A percentile compares a stretch with the other conserved stretches of the same genome.
Evolutionary conservation across 2,329 filamentous ascomycete genomes (phyloP).

Genomic region (Plenodomus tracheiphilus): DNA sequence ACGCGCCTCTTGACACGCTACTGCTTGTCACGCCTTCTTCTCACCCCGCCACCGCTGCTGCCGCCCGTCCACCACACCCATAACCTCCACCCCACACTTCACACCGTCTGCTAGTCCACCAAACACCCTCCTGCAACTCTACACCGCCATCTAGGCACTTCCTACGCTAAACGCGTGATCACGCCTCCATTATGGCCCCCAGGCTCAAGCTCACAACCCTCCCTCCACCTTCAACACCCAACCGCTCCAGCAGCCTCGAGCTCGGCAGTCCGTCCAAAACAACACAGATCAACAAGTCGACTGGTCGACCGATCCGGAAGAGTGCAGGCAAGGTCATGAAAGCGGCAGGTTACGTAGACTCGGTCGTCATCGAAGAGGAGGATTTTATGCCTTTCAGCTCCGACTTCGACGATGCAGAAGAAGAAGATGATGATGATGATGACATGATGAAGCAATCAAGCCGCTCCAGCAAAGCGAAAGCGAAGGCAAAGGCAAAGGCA

Average conservation of each 20-base stretch:
- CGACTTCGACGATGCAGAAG: slow-evolving; percentile 13
- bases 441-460: slow-evolving; percentile 23
- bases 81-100: not conserved
- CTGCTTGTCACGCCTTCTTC: not conserved
- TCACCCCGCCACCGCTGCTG: not conserved
- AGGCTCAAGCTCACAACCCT: not conserved
- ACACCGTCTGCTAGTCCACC: not conserved
- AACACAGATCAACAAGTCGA: slow-evolving; percentile 44
- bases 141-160: slow-evolving; percentile 3
- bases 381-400: slow-evolving; percentile 31
- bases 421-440: slow-evolving; percentile 34
- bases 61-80: not conserved
- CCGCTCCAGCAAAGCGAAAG: slow-evolving; percentile 20
- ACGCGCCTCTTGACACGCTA: not conserved
- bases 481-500: slow-evolving; percentile 28
- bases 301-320: slow-evolving; percentile 50
- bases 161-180: not conserved
- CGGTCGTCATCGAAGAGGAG: slow-evolving; percentile 38
- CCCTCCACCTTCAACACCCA: slow-evolving; percentile 2
- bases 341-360: slow-evolving; percentile 47
- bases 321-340: slow-evolving; percentile 42
- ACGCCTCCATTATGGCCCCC: slow-evolving; percentile 1
- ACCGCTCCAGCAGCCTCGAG: slow-evolving; percentile 30
- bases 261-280: slow-evolving; percentile 30
- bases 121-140: not conserved